These are phyloP conservation scores for Talaromyces pinophilus DNA, from an alignment of 2,329 filamentous ascomycete genomes.

Conservation along the genomic window DNA sequence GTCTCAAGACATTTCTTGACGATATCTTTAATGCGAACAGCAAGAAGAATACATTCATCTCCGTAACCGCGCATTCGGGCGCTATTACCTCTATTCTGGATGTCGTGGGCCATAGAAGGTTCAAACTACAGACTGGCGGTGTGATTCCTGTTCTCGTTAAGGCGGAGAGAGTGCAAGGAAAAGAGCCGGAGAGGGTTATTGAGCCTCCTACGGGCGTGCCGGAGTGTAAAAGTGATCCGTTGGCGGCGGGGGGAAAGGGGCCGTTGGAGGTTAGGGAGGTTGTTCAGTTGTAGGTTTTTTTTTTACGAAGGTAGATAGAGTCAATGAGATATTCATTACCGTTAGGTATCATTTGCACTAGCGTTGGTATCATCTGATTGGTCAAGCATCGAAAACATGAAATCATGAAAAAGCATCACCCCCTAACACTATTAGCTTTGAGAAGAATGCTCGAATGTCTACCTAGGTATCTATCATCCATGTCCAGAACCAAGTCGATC, in stretches of 20 bases:
- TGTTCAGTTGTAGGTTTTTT: background rate
- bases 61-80: conserved; percentile 61
- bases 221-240: conserved; percentile 27
- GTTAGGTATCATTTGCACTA: background rate
- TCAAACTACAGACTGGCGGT: conserved; percentile 52
- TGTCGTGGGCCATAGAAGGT: conserved; percentile 49
- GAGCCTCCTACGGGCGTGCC: conserved; percentile 32
- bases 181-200: conserved; percentile 26
- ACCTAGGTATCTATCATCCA: background rate
- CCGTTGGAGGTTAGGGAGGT: conserved; percentile 16
- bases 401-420: background rate
- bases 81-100: conserved; percentile 57
- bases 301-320: background rate
- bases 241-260: background rate
- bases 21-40: conserved; percentile 50
- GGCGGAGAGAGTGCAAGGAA: conserved; percentile 36
- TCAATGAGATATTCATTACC: background rate
- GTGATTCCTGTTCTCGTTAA: conserved; percentile 56
- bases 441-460: background rate
- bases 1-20: conserved; percentile 51
- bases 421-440: background rate
- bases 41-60: conserved; percentile 51
- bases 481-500: background rate
- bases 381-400: background rate
- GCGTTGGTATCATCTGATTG: background rate